Conservation (phyloP, 805 yeast genomes). For the Millerozyma acaciae region DNA sequence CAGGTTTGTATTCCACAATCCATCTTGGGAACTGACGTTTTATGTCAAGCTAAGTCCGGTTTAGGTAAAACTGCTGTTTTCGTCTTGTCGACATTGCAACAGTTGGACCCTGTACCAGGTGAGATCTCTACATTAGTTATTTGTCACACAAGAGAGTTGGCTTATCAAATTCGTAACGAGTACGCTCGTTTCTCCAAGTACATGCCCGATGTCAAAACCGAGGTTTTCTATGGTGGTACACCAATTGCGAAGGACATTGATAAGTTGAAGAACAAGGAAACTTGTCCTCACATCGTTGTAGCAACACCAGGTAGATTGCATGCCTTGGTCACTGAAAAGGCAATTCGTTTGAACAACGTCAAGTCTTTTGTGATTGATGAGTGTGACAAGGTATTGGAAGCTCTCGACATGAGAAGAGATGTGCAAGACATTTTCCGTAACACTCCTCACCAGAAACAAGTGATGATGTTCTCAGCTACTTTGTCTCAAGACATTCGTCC, state of each 20-base stretch:
- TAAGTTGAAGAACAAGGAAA: conserved; percentile 83
- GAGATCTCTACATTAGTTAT: conserved; percentile 91
- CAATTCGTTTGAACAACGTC: conserved; percentile 78
- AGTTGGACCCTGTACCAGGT: conserved; percentile 95
- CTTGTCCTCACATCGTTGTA: conserved; percentile 94
- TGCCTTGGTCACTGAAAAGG: conserved; percentile 89
- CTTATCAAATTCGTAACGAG: conserved; percentile 96
- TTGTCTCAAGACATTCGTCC: conserved; percentile 92
- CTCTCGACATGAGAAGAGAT: conserved; percentile 93
- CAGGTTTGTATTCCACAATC: conserved; percentile 98
- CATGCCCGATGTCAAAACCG: conserved; percentile 96
- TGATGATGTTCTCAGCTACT: conserved; percentile 99
- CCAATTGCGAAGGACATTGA: conserved; percentile 83
- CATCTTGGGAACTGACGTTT: conserved; percentile 93
- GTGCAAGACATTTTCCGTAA: conserved; percentile 97
- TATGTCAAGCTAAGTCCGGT: conserved; percentile 99
- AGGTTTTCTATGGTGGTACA: conserved; percentile 96
- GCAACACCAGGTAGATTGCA: conserved; percentile 98
- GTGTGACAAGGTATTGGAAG: conserved; percentile 96
- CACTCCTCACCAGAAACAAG: conserved; percentile 98
- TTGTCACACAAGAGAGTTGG: conserved; percentile 98
- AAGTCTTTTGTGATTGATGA: conserved; percentile 96
- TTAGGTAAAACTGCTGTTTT: conserved; percentile 98
- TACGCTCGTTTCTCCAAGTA: conserved; percentile 96
- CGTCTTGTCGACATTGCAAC: conserved; percentile 92